Conservation (phyloP, 305 asterid species). For the Coffea humblotiana region DNA sequence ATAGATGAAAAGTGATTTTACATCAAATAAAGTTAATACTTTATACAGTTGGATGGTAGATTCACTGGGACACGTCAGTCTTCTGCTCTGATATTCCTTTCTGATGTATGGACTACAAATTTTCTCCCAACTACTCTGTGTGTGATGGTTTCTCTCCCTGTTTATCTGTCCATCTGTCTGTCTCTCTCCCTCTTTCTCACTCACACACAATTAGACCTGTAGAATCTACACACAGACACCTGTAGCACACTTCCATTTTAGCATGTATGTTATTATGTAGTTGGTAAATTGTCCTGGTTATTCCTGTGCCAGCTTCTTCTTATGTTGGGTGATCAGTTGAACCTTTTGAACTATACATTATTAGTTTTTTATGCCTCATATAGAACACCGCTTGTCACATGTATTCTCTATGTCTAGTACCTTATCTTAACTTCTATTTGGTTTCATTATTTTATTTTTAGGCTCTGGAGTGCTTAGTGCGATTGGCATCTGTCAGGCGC, state of each 20-base stretch:
- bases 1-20: too few species aligned
- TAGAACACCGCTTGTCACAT: not conserved
- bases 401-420: not conserved
- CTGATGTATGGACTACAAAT: not conserved
- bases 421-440: not conserved
- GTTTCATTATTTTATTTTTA: conserved; percentile 24
- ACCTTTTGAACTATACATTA: not conserved
- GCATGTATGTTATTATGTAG: not conserved
- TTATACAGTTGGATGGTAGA: too few species aligned
- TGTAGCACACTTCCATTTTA: not conserved
- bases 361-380: not conserved
- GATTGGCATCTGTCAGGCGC: conserved; percentile 94
- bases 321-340: not conserved
- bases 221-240: too few species aligned
- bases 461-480: conserved; percentile 96
- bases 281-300: conserved; percentile 2
- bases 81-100: not conserved
- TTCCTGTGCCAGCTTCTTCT: not conserved
- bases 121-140: not conserved
- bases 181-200: not conserved
- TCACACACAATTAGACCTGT: too few species aligned
- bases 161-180: not conserved
- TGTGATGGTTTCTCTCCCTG: not conserved
- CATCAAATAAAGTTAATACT: too few species aligned
- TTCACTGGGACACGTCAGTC: not conserved